These are phyloP conservation scores for Pterocarpus macrocarpus DNA, from an alignment of 306 rosid species.

Conservation along the genomic window DNA sequence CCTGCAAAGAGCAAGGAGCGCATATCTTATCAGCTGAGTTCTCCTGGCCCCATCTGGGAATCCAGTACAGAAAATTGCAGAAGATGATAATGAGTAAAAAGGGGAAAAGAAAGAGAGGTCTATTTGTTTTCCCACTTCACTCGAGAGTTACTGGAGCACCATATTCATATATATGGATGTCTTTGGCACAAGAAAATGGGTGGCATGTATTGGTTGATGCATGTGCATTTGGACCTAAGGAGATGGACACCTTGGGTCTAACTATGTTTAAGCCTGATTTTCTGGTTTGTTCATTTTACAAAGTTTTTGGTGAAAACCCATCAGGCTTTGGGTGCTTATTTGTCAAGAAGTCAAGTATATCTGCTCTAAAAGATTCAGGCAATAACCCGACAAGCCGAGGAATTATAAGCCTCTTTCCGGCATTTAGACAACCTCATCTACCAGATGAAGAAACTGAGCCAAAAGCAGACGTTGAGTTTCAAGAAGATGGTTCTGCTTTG, in stretches of 20 bases:
- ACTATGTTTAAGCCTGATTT: slow-evolving; percentile 75
- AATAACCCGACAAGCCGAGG: slow-evolving; percentile 52
- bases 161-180: slow-evolving; percentile 76
- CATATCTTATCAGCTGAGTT: slow-evolving; percentile 62
- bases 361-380: slow-evolving; percentile 50
- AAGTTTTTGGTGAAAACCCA: slow-evolving; percentile 68
- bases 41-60: slow-evolving; percentile 65
- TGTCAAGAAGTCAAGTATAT: slow-evolving; percentile 67
- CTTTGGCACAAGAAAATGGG: slow-evolving; percentile 70
- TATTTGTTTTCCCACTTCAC: slow-evolving; percentile 78
- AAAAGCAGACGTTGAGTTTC: not conserved
- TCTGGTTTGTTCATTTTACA: slow-evolving; percentile 68
- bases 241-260: slow-evolving; percentile 74
- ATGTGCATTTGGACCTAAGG: slow-evolving; percentile 73
- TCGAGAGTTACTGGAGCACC: slow-evolving; percentile 71
- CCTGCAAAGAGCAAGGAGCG: slow-evolving; percentile 62
- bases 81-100: slow-evolving; percentile 50
- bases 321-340: slow-evolving; percentile 79
- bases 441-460: slow-evolving; percentile 26
- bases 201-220: slow-evolving; percentile 82
- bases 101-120: slow-evolving; percentile 53
- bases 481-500: not conserved
- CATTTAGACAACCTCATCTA: slow-evolving; percentile 34
- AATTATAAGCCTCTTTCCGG: slow-evolving; percentile 60
- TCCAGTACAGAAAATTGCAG: slow-evolving; percentile 50